Evolutionary conservation across 495 filamentous ascomycete genomes (phyloP), one percentile per base, ranked within the genome.

Genomic region (Clohesyomyces aquaticus): DNA sequence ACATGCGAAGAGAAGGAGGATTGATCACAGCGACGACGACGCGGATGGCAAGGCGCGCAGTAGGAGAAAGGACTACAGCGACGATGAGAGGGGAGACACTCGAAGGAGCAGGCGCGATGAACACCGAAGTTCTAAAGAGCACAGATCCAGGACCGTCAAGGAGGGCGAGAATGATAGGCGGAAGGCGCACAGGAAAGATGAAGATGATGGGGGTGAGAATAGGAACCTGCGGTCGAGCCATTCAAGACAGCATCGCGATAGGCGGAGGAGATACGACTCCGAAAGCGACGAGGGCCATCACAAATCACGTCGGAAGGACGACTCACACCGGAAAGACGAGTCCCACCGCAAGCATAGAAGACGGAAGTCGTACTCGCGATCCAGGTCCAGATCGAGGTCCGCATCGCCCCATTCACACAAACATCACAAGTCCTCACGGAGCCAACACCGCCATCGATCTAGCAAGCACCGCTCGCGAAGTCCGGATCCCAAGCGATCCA

Each of bases 1-100:
- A 25, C 63, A 58, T 25, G 28, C 38, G 6, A 77, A 76, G 63
- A 56, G 76, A 27, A 70, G 65, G 29, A 69, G 73, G 28, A 2
- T 57, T 11, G 59, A 63, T 38, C 52, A 71, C 22, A 62, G 59
- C 14, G 60, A 69, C 32, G 58, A 63, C 21, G 54, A 53, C 43
- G 62, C 55, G 23, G 41, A 64, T 3, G 32, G 55, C 4, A 32
- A 47, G 16, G 9, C 16, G 6, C 41, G 61, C 19, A 45, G 49
- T 19, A 21, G 62, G 43, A 59, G 43, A 38, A 45, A 19, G 42
- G 49, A 18, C 10, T 27, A 62, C 23, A n/a, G 32, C 18, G 58
- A 67, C n/a, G 27, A 21, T 18, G 45, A 51, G 53, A 28, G 21
- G 46, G n/a, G 29, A 50, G 11, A 45, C 22, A 18, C 6, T 11